These are phyloP conservation scores for Lepidopterella palustris DNA, from an alignment of 495 filamentous ascomycete species.

Conservation along the genomic window DNA sequence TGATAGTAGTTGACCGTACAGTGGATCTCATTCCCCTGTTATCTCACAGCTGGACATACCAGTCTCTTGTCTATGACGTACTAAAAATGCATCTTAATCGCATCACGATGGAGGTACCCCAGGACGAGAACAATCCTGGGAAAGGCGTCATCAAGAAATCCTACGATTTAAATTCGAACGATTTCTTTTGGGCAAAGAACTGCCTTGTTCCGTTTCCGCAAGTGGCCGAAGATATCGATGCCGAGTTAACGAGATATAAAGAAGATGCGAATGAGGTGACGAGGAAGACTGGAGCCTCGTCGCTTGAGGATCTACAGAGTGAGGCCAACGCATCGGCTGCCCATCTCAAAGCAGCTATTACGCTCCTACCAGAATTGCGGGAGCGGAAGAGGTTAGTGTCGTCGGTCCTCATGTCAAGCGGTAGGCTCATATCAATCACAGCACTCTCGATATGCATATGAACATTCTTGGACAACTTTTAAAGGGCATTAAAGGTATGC, in stretches of 20 bases:
- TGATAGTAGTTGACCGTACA: constrained; percentile 88
- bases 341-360: constrained; percentile 93
- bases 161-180: constrained; percentile 83
- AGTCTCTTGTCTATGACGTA: constrained; percentile 91
- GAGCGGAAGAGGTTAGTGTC: constrained; percentile 76
- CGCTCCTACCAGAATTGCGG: constrained; percentile 80
- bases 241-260: constrained; percentile 87
- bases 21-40: constrained; percentile 98
- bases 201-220: constrained; percentile 91
- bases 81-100: constrained; percentile 90
- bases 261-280: constrained; percentile 93
- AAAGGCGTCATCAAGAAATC: constrained; percentile 70
- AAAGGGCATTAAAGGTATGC: constrained; percentile 65
- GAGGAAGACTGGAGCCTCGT: constrained; percentile 86
- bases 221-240: constrained; percentile 92
- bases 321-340: constrained; percentile 82
- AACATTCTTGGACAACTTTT: constrained; percentile 85
- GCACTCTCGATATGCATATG: constrained; percentile 91
- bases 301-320: constrained; percentile 87
- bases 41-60: constrained; percentile 98
- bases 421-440: not conserved
- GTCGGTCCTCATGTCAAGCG: not conserved
- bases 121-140: constrained; percentile 65
- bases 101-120: constrained; percentile 82
- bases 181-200: constrained; percentile 97